These are phyloP conservation scores for Trametes sp. DNA, from an alignment of 1,284 basidiomycete species.

Conservation along the genomic window DNA sequence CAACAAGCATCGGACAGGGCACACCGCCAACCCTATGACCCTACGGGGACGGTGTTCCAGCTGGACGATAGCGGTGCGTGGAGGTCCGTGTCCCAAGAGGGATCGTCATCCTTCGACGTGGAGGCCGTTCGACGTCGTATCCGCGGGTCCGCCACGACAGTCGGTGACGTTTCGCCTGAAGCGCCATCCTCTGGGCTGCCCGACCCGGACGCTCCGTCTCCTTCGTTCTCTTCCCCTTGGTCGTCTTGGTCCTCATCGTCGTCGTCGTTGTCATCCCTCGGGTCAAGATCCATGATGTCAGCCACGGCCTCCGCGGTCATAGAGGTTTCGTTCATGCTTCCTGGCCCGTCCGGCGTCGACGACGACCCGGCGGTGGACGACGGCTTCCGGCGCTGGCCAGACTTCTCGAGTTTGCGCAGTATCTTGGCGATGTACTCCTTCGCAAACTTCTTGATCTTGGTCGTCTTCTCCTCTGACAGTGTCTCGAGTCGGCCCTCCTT, in stretches of 20 bases:
- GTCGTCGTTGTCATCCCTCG: constrained; percentile 26
- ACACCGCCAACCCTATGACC: constrained; percentile 5
- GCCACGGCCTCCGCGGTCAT: constrained; percentile 23
- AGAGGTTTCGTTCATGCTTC: constrained; percentile 21
- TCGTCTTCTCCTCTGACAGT: constrained; percentile 86
- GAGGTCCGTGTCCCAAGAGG: not conserved
- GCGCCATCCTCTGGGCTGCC: constrained; percentile 28
- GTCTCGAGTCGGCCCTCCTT: constrained; percentile 73
- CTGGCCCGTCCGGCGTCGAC: constrained; percentile 25
- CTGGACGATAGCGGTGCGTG: constrained; percentile 5
- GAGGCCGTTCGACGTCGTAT: constrained; percentile 19
- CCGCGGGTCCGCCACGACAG: constrained; percentile 20
- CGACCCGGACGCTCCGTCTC: constrained; percentile 14
- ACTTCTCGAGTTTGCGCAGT: constrained; percentile 67
- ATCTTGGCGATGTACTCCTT: constrained; percentile 87
- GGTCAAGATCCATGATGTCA: constrained; percentile 30
- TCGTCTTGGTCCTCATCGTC: constrained; percentile 19
- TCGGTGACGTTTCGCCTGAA: constrained; percentile 26
- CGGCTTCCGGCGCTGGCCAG: constrained; percentile 29
- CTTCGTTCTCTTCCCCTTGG: constrained; percentile 9
- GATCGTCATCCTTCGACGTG: constrained; percentile 1
- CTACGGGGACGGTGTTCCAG: constrained; percentile 14
- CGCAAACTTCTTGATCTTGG: constrained; percentile 93
- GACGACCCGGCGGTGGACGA: constrained; percentile 28
- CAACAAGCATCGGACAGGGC: not conserved